Evolutionary conservation across 768 basidiomycete genomes (phyloP).

Genomic region (Podaxis sp.): DNA sequence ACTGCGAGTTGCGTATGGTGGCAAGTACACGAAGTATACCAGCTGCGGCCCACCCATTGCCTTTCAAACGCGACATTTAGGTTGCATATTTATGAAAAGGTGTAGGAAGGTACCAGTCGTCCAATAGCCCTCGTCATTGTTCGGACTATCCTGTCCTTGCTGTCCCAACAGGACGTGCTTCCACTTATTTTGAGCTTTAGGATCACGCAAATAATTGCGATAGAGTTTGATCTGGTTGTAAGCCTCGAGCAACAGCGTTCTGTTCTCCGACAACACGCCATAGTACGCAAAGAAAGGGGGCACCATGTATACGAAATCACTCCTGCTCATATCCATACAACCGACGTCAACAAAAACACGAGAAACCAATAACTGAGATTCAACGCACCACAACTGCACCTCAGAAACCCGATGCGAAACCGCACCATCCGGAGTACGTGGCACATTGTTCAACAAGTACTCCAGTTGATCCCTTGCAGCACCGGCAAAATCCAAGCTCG

Average conservation of each 20-base stretch:
- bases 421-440: conserved; percentile 71
- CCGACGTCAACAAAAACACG: neutral
- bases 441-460: conserved; percentile 56
- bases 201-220: conserved; percentile 60
- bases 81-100: neutral
- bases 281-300: conserved; percentile 89
- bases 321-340: conserved; percentile 41
- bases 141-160: conserved; percentile 15
- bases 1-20: conserved; percentile 68
- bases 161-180: conserved; percentile 68
- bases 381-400: conserved; percentile 69
- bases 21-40: conserved; percentile 83
- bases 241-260: conserved; percentile 58
- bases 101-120: conserved; percentile 56
- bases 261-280: conserved; percentile 59
- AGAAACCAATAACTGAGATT: neutral
- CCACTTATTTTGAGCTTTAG: conserved; percentile 57
- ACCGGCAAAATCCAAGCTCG: conserved; percentile 48
- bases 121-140: conserved; percentile 73
- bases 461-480: conserved; percentile 69
- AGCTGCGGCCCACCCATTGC: conserved; percentile 88
- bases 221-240: conserved; percentile 76
- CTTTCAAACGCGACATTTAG: conserved; percentile 31
- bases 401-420: conserved; percentile 73
- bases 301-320: conserved; percentile 82